Evolutionary conservation across 495 filamentous ascomycete genomes (phyloP), one percentile per base, ranked within the genome.

Genomic region (Aspergillus haitiensis): DNA sequence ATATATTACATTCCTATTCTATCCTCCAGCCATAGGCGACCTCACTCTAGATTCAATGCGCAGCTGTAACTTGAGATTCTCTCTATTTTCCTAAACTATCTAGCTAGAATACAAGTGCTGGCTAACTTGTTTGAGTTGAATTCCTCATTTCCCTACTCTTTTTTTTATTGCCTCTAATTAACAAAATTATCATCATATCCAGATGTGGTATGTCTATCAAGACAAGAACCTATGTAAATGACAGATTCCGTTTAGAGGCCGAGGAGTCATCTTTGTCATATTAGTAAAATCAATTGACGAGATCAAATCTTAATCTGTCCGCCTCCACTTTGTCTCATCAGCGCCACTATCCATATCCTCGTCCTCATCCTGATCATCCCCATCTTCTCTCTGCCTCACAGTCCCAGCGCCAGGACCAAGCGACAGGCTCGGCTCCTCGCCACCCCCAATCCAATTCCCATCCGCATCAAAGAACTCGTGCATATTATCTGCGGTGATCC

Each of bases 401-500:
- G 74, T 81, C n/a, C 83, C 84, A 6, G 83, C 84, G 2, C 83
- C 84, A 48, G 80, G 79, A 0, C 85, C 85, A 45, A 87, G 60
- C 16, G 67, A 64, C 58, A 72, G 71, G 39, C 61, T 65, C 63
- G 70, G 71, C 36, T 69, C 67, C 55, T 74, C 78, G 9, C 75
- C 73, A 15, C 68, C 70, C 4, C 70, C 79, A 67, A 78, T 79
- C 72, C 81, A 86, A 62, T 86, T 84, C 44, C 84, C 87, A 52
- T 84, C 77, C 69, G 83, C 85, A 64, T 87, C 85, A 68, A 86
- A 81, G 63, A 80, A 96, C 66, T 97, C 84, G 52, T 87, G 81
- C 70, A 96, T 89, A 72, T 98, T 98, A 55, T 97, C 94, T 12
- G 92, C 88, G 15, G 94, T 98, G 62, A 98, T 97, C 94, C 94